Percentiles rank a stretch among this genome's conserved stretches.
Evolutionary conservation across 331 rosid species (phyloP).

Genomic region (Quercus lobata): DNA sequence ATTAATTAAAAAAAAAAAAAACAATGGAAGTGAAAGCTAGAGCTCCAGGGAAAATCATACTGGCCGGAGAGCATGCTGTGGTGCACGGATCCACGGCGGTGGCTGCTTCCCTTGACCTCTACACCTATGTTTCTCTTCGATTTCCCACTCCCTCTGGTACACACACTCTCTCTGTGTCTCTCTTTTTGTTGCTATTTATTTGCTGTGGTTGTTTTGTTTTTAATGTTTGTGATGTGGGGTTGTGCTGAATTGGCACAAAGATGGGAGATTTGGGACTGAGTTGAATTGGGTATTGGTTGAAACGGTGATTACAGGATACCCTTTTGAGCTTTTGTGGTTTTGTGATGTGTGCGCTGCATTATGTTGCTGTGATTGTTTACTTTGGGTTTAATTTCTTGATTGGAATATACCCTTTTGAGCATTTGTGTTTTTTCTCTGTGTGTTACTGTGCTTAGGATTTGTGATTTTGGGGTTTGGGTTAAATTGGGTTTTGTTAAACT

Average conservation of each 20-base stretch:
- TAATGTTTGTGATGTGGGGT: too few relatives aligned
- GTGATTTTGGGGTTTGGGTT: too few relatives aligned
- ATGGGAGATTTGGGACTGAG: neutral
- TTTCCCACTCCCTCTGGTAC: conserved; percentile 71
- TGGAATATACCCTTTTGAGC: too few relatives aligned
- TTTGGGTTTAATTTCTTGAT: too few relatives aligned
- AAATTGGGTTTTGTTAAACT: neutral
- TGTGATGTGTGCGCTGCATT: neutral
- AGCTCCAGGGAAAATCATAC: conserved; percentile 93
- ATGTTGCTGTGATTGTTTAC: too few relatives aligned
- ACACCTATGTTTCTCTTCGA: conserved; percentile 70
- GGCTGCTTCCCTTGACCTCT: conserved; percentile 75
- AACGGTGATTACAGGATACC: neutral
- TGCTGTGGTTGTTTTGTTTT: neutral
- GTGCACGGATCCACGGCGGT: conserved; percentile 97
- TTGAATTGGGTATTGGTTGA: neutral
- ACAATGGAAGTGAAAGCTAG: conserved; percentile 77
- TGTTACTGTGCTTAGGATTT: too few relatives aligned
- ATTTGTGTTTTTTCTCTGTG: too few relatives aligned
- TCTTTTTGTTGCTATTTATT: neutral
- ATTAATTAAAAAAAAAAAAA: neutral
- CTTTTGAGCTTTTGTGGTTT: neutral
- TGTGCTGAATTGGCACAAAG: neutral
- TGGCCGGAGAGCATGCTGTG: conserved; percentile 94
- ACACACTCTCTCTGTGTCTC: neutral